A percentile compares a stretch with the other conserved stretches of the same genome.
phyloP scores from a whole-genome alignment of 2,329 filamentous ascomycete genomes.

The Fusarium devonianum region DNA sequence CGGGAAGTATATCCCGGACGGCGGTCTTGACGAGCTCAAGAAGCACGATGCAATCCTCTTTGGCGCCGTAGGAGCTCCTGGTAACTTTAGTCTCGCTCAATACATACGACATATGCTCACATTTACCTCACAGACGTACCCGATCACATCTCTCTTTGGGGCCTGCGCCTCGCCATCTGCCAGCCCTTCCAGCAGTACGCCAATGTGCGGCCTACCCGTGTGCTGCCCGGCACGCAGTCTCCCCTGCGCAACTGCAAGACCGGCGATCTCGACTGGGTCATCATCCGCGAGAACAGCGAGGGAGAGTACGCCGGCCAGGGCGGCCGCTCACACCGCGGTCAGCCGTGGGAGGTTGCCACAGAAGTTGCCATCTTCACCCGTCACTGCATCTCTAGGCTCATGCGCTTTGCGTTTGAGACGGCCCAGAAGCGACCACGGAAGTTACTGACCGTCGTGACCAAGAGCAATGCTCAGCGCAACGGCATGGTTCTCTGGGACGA shows the following conservation, averaged over 20 bases:
- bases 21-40: constrained; percentile 49
- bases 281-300: constrained; percentile 71
- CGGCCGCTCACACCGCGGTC: constrained; percentile 64
- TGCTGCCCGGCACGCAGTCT: constrained; percentile 66
- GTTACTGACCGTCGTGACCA: constrained; percentile 68
- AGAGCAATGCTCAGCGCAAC: constrained; percentile 71
- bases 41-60: constrained; percentile 67
- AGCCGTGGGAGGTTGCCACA: constrained; percentile 67
- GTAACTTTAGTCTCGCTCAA: constrained; percentile 28
- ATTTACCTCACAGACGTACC: constrained; percentile 56
- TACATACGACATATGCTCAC: not conserved
- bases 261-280: constrained; percentile 70
- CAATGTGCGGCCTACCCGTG: constrained; percentile 68
- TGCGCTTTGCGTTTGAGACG: constrained; percentile 69
- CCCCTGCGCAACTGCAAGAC: constrained; percentile 60
- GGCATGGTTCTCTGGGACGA: constrained; percentile 75
- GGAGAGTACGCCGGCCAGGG: constrained; percentile 72
- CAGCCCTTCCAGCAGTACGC: constrained; percentile 71
- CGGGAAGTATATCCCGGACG: constrained; percentile 57
- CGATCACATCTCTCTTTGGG: constrained; percentile 72
- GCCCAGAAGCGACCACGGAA: constrained; percentile 64
- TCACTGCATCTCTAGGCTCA: constrained; percentile 63
- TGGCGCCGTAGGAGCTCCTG: constrained; percentile 68
- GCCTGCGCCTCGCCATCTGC: constrained; percentile 68
- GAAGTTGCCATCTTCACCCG: constrained; percentile 70